Evolutionary conservation across 306 rosid species (phyloP).

Genomic region (Rosa chinensis): DNA sequence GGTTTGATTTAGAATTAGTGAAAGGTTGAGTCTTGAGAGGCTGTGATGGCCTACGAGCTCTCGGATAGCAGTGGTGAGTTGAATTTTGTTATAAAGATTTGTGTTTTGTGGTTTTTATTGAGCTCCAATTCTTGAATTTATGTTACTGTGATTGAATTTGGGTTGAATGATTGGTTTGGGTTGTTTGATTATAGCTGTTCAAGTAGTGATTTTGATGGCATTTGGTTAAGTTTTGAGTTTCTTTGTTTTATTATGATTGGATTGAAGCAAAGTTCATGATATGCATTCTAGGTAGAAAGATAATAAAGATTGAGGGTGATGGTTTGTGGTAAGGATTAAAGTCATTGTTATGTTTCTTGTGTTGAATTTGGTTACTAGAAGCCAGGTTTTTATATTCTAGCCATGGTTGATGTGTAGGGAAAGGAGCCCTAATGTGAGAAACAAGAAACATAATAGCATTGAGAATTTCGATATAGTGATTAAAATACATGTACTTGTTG

Average conservation of each 20-base stretch:
- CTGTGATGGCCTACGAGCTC: slow-evolving; percentile 62
- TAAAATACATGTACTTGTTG: background rate
- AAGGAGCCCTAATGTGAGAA: background rate
- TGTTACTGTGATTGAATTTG: slow-evolving; percentile 6
- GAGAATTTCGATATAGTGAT: background rate
- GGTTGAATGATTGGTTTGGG: background rate
- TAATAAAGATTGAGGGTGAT: background rate
- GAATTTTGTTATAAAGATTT: background rate
- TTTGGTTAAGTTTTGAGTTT: slow-evolving; percentile 9
- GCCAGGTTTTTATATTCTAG: background rate
- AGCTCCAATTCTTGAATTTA: slow-evolving; percentile 3
- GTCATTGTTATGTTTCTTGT: background rate
- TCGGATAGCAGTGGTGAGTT: slow-evolving; percentile 79
- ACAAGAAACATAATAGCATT: background rate
- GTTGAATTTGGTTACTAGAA: background rate
- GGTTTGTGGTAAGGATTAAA: background rate
- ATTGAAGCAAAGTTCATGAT: background rate
- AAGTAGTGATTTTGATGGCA: slow-evolving; percentile 18
- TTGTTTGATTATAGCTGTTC: background rate
- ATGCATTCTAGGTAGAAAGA: background rate
- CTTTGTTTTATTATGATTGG: background rate
- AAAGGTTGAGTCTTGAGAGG: slow-evolving; percentile 17
- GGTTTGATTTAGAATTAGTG: slow-evolving; percentile 23
- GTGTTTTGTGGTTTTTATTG: slow-evolving; percentile 14
- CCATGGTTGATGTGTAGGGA: background rate